Evolutionary conservation across 768 basidiomycete species (phyloP).

Genomic region (Termitomyces sp.): DNA sequence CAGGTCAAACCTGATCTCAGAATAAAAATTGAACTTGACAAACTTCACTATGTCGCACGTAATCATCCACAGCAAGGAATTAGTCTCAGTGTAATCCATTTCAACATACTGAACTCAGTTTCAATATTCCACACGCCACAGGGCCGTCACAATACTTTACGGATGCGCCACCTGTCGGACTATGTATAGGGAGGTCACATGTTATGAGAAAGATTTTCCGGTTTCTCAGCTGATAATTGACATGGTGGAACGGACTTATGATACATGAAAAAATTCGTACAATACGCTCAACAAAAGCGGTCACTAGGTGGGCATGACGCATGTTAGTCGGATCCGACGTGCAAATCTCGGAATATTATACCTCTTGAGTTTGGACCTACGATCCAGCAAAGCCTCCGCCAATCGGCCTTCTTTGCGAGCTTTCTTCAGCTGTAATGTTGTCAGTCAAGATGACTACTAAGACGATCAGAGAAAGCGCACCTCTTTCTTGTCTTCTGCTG

Average conservation of each 20-base stretch:
- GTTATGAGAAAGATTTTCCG: background rate
- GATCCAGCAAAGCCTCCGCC: constrained; percentile 75
- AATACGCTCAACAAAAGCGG: constrained; percentile 42
- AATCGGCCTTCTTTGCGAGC: constrained; percentile 79
- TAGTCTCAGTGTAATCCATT: background rate
- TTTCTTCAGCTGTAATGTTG: constrained; percentile 57
- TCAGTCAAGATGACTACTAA: background rate
- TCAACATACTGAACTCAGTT: background rate
- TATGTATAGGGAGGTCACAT: background rate
- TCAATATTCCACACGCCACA: background rate
- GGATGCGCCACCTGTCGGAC: background rate
- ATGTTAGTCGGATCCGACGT: background rate
- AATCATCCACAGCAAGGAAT: background rate
- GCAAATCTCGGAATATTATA: constrained; percentile 19
- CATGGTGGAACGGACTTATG: background rate
- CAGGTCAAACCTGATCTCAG: no score
- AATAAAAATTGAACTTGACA: no score
- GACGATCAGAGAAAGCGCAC: constrained; percentile 31
- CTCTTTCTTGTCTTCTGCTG: constrained; percentile 68
- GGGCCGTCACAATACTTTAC: no score
- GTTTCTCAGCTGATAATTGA: background rate
- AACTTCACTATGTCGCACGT: no score
- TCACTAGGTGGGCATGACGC: constrained; percentile 28
- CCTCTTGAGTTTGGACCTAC: constrained; percentile 84
- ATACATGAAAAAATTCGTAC: constrained; percentile 1